Evolutionary conservation across 352 stramenopile genomes (phyloP).

Genomic region (Phytopythium cucurbitacearum): DNA sequence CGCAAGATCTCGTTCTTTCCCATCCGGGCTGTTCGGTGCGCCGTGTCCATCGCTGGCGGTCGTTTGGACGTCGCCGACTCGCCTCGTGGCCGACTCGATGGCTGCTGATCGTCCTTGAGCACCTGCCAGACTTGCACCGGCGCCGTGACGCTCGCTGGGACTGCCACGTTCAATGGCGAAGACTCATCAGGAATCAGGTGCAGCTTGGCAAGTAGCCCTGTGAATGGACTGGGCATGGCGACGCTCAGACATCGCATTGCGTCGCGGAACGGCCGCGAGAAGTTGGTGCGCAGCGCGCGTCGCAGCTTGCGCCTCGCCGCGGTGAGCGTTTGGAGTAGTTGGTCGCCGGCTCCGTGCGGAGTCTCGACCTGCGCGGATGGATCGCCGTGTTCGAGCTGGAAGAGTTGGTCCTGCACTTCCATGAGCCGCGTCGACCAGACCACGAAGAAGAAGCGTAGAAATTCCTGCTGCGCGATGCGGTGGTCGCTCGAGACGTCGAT

Average conservation of each 20-base stretch:
- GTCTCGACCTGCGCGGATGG: too few species aligned
- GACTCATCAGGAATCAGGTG: constrained; percentile 14
- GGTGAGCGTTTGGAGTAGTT: constrained; percentile 8
- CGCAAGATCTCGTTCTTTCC: constrained; percentile 31
- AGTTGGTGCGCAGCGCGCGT: constrained; percentile 40
- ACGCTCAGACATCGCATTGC: constrained; percentile 46
- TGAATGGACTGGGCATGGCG: constrained; percentile 32
- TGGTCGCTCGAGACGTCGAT: constrained; percentile 40
- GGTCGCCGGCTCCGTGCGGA: not conserved
- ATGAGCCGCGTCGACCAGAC: constrained; percentile 48
- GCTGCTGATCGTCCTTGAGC: constrained; percentile 1
- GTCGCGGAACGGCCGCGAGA: constrained; percentile 47
- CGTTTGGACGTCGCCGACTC: too few species aligned
- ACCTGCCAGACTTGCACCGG: constrained; percentile 7
- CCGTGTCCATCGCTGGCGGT: constrained; percentile 9
- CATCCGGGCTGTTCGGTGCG: constrained; percentile 18
- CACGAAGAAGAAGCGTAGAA: constrained; percentile 50
- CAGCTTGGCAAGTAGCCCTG: constrained; percentile 24
- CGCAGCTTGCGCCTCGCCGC: constrained; percentile 22
- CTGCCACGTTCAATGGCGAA: not conserved
- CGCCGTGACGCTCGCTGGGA: not conserved
- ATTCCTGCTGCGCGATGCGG: constrained; percentile 36
- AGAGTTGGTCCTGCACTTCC: constrained; percentile 42
- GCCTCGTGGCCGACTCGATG: not conserved
- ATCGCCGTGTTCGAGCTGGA: constrained; percentile 13